phyloP scores from a whole-genome alignment of 805 yeast species.

The Candida railenensis region DNA sequence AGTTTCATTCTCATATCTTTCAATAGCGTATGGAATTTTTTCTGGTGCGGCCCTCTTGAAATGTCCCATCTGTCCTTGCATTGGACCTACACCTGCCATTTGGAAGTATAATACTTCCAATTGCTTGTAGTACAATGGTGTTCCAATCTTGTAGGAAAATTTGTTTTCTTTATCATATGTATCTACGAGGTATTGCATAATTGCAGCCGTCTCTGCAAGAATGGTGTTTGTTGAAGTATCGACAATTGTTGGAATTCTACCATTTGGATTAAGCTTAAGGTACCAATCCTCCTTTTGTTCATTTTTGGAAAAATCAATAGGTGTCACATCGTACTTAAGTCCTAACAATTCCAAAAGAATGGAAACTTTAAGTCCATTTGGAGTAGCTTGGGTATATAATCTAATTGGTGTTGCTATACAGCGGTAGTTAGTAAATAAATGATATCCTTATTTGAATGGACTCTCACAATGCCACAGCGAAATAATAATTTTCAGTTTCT shows the following conservation, averaged over 20 bases:
- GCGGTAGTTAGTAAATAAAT: too few relatives aligned
- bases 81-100: conserved; percentile 60
- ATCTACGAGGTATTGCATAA: conserved; percentile 57
- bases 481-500: too few relatives aligned
- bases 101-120: conserved; percentile 57
- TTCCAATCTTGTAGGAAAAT: conserved; percentile 35
- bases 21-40: conserved; percentile 52
- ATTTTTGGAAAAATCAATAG: conserved; percentile 39
- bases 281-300: conserved; percentile 60
- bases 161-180: conserved; percentile 57
- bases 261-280: conserved; percentile 57
- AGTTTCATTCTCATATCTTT: conserved; percentile 50
- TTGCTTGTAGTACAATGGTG: conserved; percentile 49
- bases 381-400: conserved; percentile 30
- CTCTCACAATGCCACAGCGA: too few relatives aligned
- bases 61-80: conserved; percentile 60
- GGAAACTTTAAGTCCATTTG: conserved; percentile 46
- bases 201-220: conserved; percentile 62
- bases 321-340: conserved; percentile 38
- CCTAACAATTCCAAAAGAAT: conserved; percentile 41
- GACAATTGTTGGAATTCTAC: conserved; percentile 58
- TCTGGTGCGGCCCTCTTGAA: conserved; percentile 47
- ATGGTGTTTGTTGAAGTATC: conserved; percentile 43
- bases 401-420: not conserved
- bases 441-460: too few relatives aligned